Conservation (phyloP, 441 rosid species). For the Lagerstroemia fauriei region DNA sequence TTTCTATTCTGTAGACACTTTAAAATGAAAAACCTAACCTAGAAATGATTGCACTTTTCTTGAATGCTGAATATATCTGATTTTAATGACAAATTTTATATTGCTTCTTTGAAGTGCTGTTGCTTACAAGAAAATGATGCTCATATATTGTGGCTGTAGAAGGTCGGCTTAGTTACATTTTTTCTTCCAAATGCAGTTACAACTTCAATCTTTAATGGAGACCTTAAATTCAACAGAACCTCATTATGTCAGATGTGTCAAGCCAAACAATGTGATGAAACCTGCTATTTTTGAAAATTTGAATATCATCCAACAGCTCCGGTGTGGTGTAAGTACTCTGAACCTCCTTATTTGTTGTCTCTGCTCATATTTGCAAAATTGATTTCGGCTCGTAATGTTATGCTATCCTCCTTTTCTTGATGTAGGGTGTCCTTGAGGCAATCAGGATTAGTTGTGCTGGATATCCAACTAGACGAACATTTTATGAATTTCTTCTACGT, state of each 20-base stretch:
- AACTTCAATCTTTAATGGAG: constrained; percentile 99
- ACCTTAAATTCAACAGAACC: constrained; percentile 95
- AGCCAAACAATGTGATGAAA: constrained; percentile 96
- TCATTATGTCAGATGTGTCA: constrained; percentile 99
- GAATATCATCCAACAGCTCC: constrained; percentile 92
- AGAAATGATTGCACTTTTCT: not conserved
- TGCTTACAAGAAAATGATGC: not conserved
- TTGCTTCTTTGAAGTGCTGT: not conserved
- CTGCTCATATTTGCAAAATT: constrained; percentile 13
- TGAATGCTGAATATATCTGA: not conserved
- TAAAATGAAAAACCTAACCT: not conserved
- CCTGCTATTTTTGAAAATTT: constrained; percentile 94
- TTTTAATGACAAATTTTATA: not conserved
- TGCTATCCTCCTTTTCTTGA: constrained; percentile 9
- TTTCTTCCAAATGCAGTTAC: constrained; percentile 60
- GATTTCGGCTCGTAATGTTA: constrained; percentile 17
- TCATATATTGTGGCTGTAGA: not conserved
- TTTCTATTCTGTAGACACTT: not conserved
- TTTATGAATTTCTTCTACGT: constrained; percentile 94
- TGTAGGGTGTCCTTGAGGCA: constrained; percentile 98
- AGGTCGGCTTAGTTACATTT: not conserved
- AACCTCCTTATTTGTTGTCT: constrained; percentile 24
- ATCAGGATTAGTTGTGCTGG: constrained; percentile 99
- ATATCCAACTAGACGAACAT: constrained; percentile 95
- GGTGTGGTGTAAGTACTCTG: constrained; percentile 90